Conservation (phyloP, 208 protist species). For the Vickermania ingenoplastis region DNA sequence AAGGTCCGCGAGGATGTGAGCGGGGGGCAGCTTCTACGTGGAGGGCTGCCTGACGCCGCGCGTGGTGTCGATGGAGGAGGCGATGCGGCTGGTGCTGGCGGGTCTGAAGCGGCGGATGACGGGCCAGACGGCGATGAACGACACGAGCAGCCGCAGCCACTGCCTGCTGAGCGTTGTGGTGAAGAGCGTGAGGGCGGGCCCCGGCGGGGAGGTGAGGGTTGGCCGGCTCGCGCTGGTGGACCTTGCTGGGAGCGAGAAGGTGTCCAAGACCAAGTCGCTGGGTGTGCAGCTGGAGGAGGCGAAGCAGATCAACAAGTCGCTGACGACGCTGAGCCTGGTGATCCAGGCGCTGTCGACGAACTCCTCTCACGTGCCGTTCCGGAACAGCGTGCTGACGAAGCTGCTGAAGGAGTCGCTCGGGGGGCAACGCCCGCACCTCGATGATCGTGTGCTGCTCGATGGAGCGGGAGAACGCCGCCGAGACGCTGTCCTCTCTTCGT, state of each 20-base stretch:
- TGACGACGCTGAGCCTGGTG: conserved; percentile 77
- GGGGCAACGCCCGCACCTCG: conserved; percentile 85
- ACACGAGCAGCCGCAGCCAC: conserved; percentile 79
- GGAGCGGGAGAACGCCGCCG: conserved; percentile 55
- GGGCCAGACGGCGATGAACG: conserved; percentile 83
- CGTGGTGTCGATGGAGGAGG: conserved; percentile 69
- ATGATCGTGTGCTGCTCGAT: conserved; percentile 85
- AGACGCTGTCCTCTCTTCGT: conserved; percentile 85
- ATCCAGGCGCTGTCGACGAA: conserved; percentile 77
- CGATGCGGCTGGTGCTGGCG: conserved; percentile 67
- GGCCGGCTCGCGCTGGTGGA: conserved; percentile 88
- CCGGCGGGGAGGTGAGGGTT: conserved; percentile 45
- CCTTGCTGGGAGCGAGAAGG: conserved; percentile 86
- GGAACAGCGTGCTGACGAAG: conserved; percentile 82
- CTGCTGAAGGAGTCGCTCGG: conserved; percentile 84
- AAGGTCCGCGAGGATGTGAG: conserved; percentile 68
- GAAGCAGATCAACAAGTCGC: too few species aligned
- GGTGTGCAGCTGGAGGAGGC: conserved; percentile 87
- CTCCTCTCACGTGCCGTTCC: conserved; percentile 66
- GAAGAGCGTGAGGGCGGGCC: conserved; percentile 41
- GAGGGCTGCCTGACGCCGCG: conserved; percentile 83
- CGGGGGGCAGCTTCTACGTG: conserved; percentile 75
- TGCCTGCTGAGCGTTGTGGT: conserved; percentile 78
- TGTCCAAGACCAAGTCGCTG: conserved; percentile 66
- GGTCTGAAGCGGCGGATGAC: conserved; percentile 70